Conservation (phyloP, 2,329 filamentous ascomycete genomes). For the Aspergillus calidoustus region DNA sequence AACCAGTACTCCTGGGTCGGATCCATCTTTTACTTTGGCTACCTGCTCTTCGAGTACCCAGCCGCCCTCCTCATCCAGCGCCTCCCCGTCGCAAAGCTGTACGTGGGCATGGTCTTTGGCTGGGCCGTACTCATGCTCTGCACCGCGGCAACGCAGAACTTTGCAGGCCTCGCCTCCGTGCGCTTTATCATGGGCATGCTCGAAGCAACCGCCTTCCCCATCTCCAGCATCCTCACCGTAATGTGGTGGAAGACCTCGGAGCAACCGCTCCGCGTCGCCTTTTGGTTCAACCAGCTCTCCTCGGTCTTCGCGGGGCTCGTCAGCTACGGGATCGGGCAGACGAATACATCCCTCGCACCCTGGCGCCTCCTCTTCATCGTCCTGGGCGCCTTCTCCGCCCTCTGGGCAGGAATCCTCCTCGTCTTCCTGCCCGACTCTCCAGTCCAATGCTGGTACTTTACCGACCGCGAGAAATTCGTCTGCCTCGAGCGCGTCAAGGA, state of each 20-base stretch:
- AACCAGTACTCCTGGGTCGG: constrained; percentile 13
- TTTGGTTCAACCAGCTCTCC: constrained; percentile 3
- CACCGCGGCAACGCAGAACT: constrained; percentile 12
- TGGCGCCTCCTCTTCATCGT: constrained; percentile 39
- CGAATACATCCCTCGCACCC: constrained; percentile 22
- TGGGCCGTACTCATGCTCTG: constrained; percentile 1
- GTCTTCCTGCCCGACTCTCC: constrained; percentile 42
- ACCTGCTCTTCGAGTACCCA: constrained; percentile 5
- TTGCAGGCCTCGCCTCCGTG: not conserved
- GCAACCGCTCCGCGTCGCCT: constrained; percentile 10
- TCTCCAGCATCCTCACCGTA: constrained; percentile 2
- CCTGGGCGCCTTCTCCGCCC: constrained; percentile 35
- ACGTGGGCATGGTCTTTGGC: constrained; percentile 1
- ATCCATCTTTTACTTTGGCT: constrained; percentile 11
- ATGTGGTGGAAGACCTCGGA: constrained; percentile 11
- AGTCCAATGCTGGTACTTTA: constrained; percentile 38
- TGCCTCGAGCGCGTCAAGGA: constrained; percentile 26
- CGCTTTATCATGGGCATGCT: constrained; percentile 16
- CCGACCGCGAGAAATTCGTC: constrained; percentile 41
- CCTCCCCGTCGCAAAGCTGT: constrained; percentile 5
- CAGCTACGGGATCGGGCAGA: constrained; percentile 34
- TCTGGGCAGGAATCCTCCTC: constrained; percentile 32
- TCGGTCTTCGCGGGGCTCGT: constrained; percentile 19
- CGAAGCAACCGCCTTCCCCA: not conserved
- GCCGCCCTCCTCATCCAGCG: not conserved